Evolutionary conservation across 192 early-diverging fungal species (phyloP).

Genomic region (Coemansia sp.): DNA sequence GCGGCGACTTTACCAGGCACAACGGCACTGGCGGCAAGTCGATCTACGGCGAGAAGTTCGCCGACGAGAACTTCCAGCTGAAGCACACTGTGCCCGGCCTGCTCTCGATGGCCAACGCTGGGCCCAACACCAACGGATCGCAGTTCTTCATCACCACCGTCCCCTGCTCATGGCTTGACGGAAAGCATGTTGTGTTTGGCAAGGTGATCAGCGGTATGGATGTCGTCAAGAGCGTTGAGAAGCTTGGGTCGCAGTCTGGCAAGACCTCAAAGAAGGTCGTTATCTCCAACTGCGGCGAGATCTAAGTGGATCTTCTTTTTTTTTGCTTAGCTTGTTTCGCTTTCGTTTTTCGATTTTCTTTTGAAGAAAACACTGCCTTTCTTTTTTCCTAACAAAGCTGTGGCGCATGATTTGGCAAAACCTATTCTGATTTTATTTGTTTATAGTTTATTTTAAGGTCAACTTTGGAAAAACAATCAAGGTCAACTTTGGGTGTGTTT

Average conservation of each 20-base stretch:
- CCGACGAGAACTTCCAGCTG: conserved; percentile 75
- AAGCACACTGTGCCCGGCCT: conserved; percentile 71
- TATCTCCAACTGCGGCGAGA: conserved; percentile 72
- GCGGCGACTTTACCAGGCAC: conserved; percentile 79
- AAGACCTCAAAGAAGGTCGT: conserved; percentile 67
- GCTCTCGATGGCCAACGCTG: conserved; percentile 84
- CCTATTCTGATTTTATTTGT: too few species aligned
- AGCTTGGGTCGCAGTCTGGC: conserved; percentile 47
- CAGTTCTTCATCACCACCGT: conserved; percentile 84
- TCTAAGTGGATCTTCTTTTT: too few species aligned
- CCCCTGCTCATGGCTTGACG: conserved; percentile 72
- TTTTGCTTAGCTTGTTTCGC: conserved; percentile 31
- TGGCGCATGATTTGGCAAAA: too few species aligned
- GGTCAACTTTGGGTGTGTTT: too few species aligned
- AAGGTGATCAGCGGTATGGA: conserved; percentile 73
- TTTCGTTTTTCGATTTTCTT: not conserved
- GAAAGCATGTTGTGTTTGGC: conserved; percentile 81
- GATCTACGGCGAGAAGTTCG: conserved; percentile 81
- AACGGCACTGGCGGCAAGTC: conserved; percentile 85
- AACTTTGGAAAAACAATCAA: too few species aligned
- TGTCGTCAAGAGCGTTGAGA: conserved; percentile 77
- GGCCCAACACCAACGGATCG: conserved; percentile 77
- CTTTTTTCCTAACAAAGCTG: too few species aligned
- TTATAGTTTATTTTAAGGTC: too few species aligned
- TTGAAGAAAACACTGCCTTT: too few species aligned